Percentiles rank a stretch among this genome's conserved stretches.
These are phyloP conservation scores for Cercospora sesami DNA, from an alignment of 2,329 filamentous ascomycete genomes.

Conservation along the genomic window DNA sequence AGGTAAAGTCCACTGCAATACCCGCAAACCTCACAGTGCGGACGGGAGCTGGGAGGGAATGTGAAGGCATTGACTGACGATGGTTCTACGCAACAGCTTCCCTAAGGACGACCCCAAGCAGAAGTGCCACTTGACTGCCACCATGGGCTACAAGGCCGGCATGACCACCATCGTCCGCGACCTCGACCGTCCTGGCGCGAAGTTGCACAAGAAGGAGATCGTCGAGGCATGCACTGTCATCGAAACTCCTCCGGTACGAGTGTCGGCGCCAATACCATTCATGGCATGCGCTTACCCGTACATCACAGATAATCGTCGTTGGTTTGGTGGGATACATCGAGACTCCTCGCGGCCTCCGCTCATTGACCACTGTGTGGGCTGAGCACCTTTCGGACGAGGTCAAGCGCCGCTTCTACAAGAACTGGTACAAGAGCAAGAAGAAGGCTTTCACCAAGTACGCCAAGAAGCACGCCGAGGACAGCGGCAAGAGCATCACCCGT, in stretches of 20 bases:
- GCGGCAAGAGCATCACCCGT: conserved; percentile 84
- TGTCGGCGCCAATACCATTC: conserved; percentile 58
- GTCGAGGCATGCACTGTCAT: conserved; percentile 85
- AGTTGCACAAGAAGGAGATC: conserved; percentile 99
- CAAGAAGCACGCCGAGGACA: conserved; percentile 98
- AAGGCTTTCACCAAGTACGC: conserved; percentile 99
- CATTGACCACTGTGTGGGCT: conserved; percentile 98
- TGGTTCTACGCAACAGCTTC: conserved; percentile 65
- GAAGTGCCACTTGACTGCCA: conserved; percentile 95
- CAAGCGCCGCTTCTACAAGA: conserved; percentile 99
- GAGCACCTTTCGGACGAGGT: conserved; percentile 98
- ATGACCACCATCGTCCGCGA: conserved; percentile 99
- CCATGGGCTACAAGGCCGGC: conserved; percentile 98
- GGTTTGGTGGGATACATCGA: conserved; percentile 99
- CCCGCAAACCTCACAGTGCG: neutral
- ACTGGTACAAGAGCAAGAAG: conserved; percentile 99
- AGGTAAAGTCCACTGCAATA: conserved; percentile 59
- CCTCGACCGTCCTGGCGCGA: conserved; percentile 97
- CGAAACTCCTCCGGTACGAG: conserved; percentile 83
- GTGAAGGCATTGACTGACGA: conserved; percentile 20
- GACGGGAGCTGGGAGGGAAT: conserved; percentile 1
- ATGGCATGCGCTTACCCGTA: conserved; percentile 57
- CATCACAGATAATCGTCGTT: conserved; percentile 91
- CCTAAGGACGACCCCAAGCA: conserved; percentile 99
- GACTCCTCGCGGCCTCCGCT: conserved; percentile 98